Evolutionary conservation across 106 monocot genomes (phyloP).

Genomic region (Vanilla planifolia): DNA sequence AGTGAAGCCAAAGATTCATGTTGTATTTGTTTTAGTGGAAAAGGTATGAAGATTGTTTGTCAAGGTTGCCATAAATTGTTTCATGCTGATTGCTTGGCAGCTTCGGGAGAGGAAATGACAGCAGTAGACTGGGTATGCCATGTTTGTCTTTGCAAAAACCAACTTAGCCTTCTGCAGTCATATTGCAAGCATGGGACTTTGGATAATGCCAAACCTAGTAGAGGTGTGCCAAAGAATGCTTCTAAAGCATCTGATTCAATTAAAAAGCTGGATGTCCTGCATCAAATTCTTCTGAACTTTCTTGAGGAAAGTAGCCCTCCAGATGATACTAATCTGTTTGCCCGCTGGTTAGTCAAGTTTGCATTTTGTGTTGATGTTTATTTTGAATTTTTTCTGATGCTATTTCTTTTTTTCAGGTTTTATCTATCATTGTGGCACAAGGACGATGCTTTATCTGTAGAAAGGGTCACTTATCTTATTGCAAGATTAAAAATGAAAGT

Average conservation of each 20-base stretch:
- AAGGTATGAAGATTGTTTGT: conserved; percentile 55
- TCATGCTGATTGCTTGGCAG: conserved; percentile 79
- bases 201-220: conserved; percentile 26
- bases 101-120: conserved; percentile 43
- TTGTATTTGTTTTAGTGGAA: conserved; percentile 58
- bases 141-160: conserved; percentile 69
- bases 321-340: conserved; percentile 64
- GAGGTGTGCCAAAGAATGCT: conserved; percentile 16
- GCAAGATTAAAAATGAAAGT: conserved; percentile 77
- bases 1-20: conserved; percentile 41
- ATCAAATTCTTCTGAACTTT: conserved; percentile 87
- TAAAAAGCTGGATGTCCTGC: conserved; percentile 51
- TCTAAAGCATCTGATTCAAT: conserved; percentile 14
- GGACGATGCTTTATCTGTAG: conserved; percentile 57
- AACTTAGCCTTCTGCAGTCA: conserved; percentile 57
- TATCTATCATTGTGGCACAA: conserved; percentile 92
- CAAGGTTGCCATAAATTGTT: conserved; percentile 68
- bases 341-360: conserved; percentile 68
- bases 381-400: conserved; percentile 5
- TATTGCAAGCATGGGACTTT: conserved; percentile 49
- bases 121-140: conserved; percentile 79
- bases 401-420: conserved; percentile 70
- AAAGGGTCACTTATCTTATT: conserved; percentile 57
- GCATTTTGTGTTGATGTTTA: neutral
- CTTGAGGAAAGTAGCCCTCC: conserved; percentile 60